These are phyloP conservation scores for Gastrodia elata DNA, from an alignment of 106 monocot species.

Conservation along the genomic window DNA sequence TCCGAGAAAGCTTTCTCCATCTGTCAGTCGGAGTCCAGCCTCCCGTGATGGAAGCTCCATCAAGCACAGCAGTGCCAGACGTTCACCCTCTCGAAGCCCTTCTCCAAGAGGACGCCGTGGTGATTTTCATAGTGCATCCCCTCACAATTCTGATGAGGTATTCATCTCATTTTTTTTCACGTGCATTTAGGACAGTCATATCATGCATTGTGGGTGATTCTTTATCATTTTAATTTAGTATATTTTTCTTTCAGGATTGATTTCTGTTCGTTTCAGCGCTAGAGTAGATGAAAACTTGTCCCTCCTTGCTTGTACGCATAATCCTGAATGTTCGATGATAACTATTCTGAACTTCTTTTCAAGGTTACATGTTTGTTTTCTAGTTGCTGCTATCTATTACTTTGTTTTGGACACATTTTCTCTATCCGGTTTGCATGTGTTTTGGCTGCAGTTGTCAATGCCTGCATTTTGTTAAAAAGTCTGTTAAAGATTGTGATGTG, in stretches of 20 bases:
- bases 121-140: conserved; percentile 27
- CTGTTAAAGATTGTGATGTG: background rate
- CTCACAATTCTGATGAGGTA: conserved; percentile 29
- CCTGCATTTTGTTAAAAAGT: conserved; percentile 2
- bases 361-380: conserved; percentile 7
- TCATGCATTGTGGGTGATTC: background rate
- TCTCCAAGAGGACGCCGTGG: conserved; percentile 29
- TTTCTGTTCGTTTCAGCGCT: background rate
- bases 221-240: background rate
- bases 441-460: background rate
- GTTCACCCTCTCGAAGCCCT: conserved; percentile 31
- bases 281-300: background rate
- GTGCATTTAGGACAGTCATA: background rate
- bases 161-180: background rate
- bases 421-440: background rate
- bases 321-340: conserved; percentile 3
- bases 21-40: conserved; percentile 4
- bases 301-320: background rate
- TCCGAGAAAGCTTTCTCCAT: conserved; percentile 16
- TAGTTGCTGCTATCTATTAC: background rate
- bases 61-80: conserved; percentile 13
- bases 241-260: conserved; percentile 6
- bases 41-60: conserved; percentile 27
- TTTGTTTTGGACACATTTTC: conserved; percentile 1
- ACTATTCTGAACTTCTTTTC: conserved; percentile 10